Percentiles rank a stretch among this genome's conserved stretches.
phyloP scores from a whole-genome alignment of 2,329 filamentous ascomycete species.

The Alternaria arbusti region DNA sequence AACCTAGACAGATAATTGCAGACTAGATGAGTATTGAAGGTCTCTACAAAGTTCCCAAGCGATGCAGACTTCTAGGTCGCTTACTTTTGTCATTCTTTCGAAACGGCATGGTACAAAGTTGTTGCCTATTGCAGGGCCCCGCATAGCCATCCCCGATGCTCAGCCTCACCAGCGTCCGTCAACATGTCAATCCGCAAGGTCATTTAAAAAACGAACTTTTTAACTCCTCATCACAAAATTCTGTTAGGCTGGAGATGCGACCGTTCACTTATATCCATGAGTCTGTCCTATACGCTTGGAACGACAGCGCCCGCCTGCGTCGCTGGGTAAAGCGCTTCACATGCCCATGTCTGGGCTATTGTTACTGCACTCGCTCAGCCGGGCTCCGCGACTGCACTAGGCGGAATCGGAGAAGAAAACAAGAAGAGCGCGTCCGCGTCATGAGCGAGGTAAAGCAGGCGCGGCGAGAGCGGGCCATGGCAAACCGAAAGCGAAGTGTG shows the following conservation, averaged over 20 bases:
- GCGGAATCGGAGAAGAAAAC: neutral
- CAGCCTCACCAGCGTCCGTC: neutral
- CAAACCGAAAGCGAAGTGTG: neutral
- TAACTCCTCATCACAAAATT: neutral
- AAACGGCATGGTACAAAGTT: neutral
- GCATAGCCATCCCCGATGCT: neutral
- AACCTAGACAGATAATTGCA: too few relatives aligned
- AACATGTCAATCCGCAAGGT: too few relatives aligned
- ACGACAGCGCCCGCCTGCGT: neutral
- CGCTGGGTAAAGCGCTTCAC: neutral
- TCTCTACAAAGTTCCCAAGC: too few relatives aligned
- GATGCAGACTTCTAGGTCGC: too few relatives aligned
- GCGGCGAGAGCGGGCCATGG: neutral
- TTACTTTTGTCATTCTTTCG: too few relatives aligned
- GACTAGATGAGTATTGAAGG: too few relatives aligned
- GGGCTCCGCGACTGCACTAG: neutral
- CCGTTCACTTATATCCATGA: neutral
- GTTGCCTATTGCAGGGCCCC: neutral
- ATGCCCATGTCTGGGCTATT: neutral
- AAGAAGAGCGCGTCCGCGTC: neutral
- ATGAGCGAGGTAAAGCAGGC: neutral
- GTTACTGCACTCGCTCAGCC: neutral
- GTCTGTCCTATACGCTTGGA: neutral
- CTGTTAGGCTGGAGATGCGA: neutral
- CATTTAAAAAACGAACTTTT: too few relatives aligned